phyloP scores from a whole-genome alignment of 83 land plant genomes.

The Larix sibirica region DNA sequence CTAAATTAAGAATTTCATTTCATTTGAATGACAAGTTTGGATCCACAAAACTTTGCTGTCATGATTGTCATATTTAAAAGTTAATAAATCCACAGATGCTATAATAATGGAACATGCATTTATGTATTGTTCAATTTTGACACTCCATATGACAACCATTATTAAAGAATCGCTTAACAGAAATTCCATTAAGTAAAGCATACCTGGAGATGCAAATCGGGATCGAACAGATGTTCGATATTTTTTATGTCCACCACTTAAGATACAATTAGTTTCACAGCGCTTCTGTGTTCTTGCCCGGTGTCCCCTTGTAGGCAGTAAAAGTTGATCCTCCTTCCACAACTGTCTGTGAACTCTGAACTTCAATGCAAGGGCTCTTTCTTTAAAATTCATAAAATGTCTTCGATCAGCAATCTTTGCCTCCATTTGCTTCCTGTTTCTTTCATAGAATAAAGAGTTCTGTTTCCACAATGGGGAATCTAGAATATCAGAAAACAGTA shows the following conservation, averaged over 20 bases:
- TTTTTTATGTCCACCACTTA: slow-evolving; percentile 34
- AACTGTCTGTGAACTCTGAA: slow-evolving; percentile 50
- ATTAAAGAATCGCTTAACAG: not conserved
- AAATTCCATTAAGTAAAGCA: not conserved
- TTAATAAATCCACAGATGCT: too few species aligned
- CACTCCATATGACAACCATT: too few species aligned
- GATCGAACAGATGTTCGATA: slow-evolving; percentile 45
- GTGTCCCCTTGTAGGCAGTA: slow-evolving; percentile 35
- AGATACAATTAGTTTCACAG: slow-evolving; percentile 23
- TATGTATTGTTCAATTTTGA: too few species aligned
- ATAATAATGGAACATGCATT: too few species aligned
- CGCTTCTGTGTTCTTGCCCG: slow-evolving; percentile 58
- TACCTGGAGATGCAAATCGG: slow-evolving; percentile 44
- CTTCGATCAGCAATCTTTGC: slow-evolving; percentile 47
- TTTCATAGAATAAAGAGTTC: slow-evolving; percentile 8
- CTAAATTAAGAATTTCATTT: too few species aligned
- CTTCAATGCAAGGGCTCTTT: slow-evolving; percentile 58
- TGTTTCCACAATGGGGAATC: slow-evolving; percentile 28
- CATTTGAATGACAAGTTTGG: too few species aligned
- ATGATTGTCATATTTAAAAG: too few species aligned
- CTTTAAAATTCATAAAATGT: slow-evolving; percentile 49
- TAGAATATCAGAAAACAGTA: slow-evolving; percentile 12
- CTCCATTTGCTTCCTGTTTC: slow-evolving; percentile 26
- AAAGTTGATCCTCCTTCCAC: slow-evolving; percentile 72
- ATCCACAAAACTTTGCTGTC: too few species aligned